Evolutionary conservation across 306 rosid genomes (phyloP), one percentile per base, ranked within the genome.

Genomic region (Begonia masoniana): DNA sequence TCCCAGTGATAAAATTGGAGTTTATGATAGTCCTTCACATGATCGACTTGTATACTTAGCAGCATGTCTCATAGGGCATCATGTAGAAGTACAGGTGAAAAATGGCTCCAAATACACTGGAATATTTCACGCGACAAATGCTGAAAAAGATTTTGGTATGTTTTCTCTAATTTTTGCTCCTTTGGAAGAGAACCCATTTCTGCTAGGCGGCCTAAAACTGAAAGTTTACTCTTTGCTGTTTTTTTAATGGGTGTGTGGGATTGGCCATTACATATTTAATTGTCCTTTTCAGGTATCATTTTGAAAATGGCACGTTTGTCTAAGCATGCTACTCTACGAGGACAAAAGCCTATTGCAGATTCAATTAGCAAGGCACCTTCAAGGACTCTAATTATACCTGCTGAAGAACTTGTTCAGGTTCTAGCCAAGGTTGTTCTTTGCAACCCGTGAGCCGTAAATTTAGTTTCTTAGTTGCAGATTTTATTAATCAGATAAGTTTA

Each of bases 81-180:
- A 82, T 16, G 97, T 91, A 65, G 92, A 91, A 54, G 97, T 78
- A 64, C 97, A 81, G 78, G 83, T 85, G 71, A 83, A 82, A 75
- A 79, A 77, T 73, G 97, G 97, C 69, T 80, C 85, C 65, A 59
- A 76, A 54, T 91, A 83, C 80, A 74, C 87, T 62, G 97, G 97
- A 73, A 77, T 91, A 71, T 91, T 85, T 76, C 92, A 91, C 73
- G 81, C 91, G 54, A 73, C 85, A 58, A 75, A 74, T 55, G 50
- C 82, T 50, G 97, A 81, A 43, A 77, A 73, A 68, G 97, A 91
- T 61, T 83, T 81, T 75, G 99, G 99, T 86, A 86, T 52, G 80
- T 59, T 70, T 54, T 54, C 35, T 60, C 61, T 10, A 36, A 6
- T 56, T 62, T 56, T 45, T 50, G 19, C 52, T 53, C 56, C 61